Evolutionary conservation across 768 basidiomycete species (phyloP).

Genomic region (Termitomyces titanicus): DNA sequence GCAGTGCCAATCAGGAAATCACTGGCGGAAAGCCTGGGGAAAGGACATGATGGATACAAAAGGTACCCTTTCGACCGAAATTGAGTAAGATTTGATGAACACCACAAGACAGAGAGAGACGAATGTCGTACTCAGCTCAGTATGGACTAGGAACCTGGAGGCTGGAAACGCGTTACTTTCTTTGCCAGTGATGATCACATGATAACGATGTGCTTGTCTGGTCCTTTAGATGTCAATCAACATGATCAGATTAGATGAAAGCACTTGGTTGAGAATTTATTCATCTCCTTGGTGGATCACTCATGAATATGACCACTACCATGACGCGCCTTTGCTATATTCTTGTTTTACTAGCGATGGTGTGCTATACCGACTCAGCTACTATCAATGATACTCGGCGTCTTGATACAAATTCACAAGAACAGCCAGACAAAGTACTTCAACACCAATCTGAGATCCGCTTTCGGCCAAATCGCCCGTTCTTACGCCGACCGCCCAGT

Average conservation of each 20-base stretch:
- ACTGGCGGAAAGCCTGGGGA: too few relatives aligned
- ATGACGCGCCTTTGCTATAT: not conserved
- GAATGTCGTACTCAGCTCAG: too few relatives aligned
- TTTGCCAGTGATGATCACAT: too few relatives aligned
- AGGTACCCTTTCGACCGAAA: too few relatives aligned
- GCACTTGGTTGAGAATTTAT: not conserved
- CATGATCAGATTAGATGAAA: not conserved
- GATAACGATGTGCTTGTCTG: not conserved
- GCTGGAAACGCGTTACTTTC: too few relatives aligned
- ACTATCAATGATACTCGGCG: constrained; percentile 5
- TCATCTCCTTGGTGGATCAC: not conserved
- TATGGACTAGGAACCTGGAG: too few relatives aligned
- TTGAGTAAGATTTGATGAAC: too few relatives aligned
- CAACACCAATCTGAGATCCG: not conserved
- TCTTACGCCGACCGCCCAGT: not conserved
- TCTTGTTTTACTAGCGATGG: not conserved
- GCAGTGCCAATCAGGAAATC: too few relatives aligned
- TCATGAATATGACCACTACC: not conserved
- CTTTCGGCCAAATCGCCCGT: constrained; percentile 1
- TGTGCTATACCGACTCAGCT: not conserved
- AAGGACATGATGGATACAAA: too few relatives aligned
- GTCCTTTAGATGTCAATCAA: not conserved
- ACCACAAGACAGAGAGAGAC: too few relatives aligned
- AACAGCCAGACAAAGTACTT: not conserved
- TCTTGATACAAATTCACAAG: not conserved